Evolutionary conservation across 2,329 filamentous ascomycete species (phyloP), one percentile per base, ranked within the genome.

Genomic region (Hymenoscyphus fraxineus): DNA sequence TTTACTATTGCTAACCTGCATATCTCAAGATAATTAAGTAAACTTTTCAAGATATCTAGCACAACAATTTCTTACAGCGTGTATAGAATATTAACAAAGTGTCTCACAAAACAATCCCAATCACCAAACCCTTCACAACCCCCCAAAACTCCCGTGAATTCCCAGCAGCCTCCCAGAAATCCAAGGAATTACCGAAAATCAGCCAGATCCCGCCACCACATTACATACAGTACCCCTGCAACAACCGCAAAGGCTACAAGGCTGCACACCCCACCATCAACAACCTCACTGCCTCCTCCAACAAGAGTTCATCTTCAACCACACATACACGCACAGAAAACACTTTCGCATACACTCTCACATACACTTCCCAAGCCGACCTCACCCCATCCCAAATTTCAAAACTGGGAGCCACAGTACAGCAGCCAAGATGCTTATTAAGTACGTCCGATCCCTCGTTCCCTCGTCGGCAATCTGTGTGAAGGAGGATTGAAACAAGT

Each of bases 371-470:
- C 35, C 9, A 0, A 35, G 35, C 4, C 1, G 35, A 35, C 4
- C 35, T 7, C 6, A 35, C 35, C 4, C 35, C 4, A 35, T 35
- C 6, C 35, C 35, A 35, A 51, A 51, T 10, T 22, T 6, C 12
- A 9, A 3, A 51, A 44, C 41, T n/a, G 6, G 19, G 41, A 55
- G 13, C 5, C 10, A 3, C 27, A 10, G 13, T 57, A 35, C 54
- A 32, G n/a, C 35, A 31, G 3, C n/a, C 32, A 59, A 59, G 4
- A 59, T 59, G 58, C 58, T 59, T 27, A 59, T 59, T 22, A 59
- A 59, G 58, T 59, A 27, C 19, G 58, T 31, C 27, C 10, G 2
- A 15, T 22, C 39, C 58, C 10, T 7, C 15, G 27, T 6, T 22
- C 39, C 58, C 10, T 7, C 15, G 27, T 6, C 10, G 35, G 35